Conservation (phyloP, 2,329 filamentous ascomycete species). For the Microsporum canis region DNA sequence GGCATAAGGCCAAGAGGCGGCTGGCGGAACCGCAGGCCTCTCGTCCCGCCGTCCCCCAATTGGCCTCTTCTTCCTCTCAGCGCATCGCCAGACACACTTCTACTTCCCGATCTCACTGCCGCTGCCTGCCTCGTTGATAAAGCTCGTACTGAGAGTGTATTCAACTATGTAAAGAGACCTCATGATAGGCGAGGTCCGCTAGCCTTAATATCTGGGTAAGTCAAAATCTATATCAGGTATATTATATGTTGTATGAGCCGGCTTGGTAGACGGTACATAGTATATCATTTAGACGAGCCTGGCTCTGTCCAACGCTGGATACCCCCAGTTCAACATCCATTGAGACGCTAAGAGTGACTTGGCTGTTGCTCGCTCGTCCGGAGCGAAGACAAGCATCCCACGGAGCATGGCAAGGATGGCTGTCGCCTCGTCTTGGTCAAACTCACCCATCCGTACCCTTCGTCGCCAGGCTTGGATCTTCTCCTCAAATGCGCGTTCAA, state of each 20-base stretch:
- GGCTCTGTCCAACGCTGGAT: constrained; percentile 7
- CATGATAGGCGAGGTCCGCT: too few species aligned
- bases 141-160: not conserved
- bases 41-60: not conserved
- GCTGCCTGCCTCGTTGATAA: not conserved
- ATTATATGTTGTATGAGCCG: too few species aligned
- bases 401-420: constrained; percentile 12
- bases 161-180: too few species aligned
- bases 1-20: not conserved
- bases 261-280: too few species aligned
- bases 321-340: constrained; percentile 13
- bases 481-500: constrained; percentile 17
- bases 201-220: too few species aligned
- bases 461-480: constrained; percentile 13
- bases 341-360: constrained; percentile 10
- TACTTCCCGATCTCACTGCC: not conserved
- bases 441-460: constrained; percentile 8
- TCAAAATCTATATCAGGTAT: too few species aligned
- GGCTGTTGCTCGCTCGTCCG: constrained; percentile 9
- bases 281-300: too few species aligned
- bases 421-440: constrained; percentile 12
- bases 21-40: not conserved
- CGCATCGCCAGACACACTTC: not conserved
- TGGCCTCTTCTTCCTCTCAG: not conserved
- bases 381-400: constrained; percentile 9